Evolutionary conservation across 2,329 filamentous ascomycete genomes (phyloP).

Genomic region (Ascochyta koolunga): DNA sequence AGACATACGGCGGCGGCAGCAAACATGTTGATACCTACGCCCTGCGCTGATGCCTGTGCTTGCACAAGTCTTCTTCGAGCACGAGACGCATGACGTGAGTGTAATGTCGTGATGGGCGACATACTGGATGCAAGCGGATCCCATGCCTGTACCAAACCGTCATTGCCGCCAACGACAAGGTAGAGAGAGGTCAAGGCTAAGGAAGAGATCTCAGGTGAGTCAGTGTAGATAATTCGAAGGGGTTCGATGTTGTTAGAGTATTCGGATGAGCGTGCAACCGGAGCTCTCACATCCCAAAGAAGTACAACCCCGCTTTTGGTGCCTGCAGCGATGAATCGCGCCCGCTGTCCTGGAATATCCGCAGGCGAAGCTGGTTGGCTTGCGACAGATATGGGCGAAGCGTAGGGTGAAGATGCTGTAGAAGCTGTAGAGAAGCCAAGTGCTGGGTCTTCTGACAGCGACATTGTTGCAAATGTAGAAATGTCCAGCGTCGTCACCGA

Average conservation of each 20-base stretch:
- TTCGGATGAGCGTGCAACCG: conserved; percentile 60
- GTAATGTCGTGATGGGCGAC: conserved; percentile 82
- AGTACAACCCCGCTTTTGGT: conserved; percentile 78
- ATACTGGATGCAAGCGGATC: conserved; percentile 84
- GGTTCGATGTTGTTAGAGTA: conserved; percentile 68
- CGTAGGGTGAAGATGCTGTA: conserved; percentile 59
- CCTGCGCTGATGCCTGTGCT: conserved; percentile 69
- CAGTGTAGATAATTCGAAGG: conserved; percentile 83
- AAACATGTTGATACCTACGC: conserved; percentile 75
- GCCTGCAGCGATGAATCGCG: conserved; percentile 79
- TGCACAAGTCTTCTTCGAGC: conserved; percentile 76
- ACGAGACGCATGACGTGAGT: conserved; percentile 81
- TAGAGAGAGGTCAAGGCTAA: conserved; percentile 85
- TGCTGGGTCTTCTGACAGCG: conserved; percentile 78
- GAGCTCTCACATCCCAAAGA: conserved; percentile 82
- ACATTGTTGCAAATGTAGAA: conserved; percentile 74
- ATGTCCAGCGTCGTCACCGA: conserved; percentile 74
- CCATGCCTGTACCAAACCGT: conserved; percentile 95
- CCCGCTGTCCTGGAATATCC: conserved; percentile 84
- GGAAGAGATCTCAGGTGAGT: conserved; percentile 85
- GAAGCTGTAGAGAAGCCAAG: conserved; percentile 63
- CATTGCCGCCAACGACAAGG: conserved; percentile 89
- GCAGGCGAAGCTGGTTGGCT: conserved; percentile 51
- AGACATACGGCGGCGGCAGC: conserved; percentile 83
- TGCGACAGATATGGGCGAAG: conserved; percentile 59